These are phyloP conservation scores for Cercophora samala DNA, from an alignment of 495 filamentous ascomycete species.

Conservation along the genomic window DNA sequence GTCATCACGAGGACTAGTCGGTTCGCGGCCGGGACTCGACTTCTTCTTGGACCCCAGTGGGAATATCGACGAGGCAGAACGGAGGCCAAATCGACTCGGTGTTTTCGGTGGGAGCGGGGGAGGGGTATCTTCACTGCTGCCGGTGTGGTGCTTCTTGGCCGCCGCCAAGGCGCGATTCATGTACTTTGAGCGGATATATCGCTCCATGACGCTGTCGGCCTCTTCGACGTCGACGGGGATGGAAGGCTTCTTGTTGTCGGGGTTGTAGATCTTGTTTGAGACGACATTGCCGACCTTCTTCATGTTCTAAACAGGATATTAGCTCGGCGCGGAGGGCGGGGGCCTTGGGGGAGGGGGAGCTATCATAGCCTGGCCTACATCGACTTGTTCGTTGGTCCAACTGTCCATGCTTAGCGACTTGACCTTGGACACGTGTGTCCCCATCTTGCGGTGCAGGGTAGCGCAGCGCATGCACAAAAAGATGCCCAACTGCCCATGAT, in stretches of 20 bases:
- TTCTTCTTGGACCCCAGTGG: constrained; percentile 45
- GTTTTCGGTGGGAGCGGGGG: constrained; percentile 86
- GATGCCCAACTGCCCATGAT: constrained; percentile 67
- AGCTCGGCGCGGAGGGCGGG: constrained; percentile 15
- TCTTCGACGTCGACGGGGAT: constrained; percentile 88
- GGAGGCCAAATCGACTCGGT: constrained; percentile 70
- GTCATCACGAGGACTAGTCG: constrained; percentile 30
- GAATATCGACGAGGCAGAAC: constrained; percentile 70
- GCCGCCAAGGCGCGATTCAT: constrained; percentile 49
- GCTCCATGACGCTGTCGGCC: constrained; percentile 86
- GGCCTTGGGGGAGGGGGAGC: too few relatives aligned
- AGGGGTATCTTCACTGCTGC: constrained; percentile 54
- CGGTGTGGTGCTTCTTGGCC: constrained; percentile 41
- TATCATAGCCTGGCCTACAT: constrained; percentile 55
- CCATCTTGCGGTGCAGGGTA: constrained; percentile 90
- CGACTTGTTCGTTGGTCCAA: constrained; percentile 92
- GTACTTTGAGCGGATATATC: constrained; percentile 92
- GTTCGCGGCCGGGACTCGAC: constrained; percentile 19
- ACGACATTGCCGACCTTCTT: constrained; percentile 79
- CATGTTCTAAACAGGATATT: constrained; percentile 66
- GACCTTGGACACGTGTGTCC: constrained; percentile 96
- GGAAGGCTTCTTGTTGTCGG: constrained; percentile 71
- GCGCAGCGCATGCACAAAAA: constrained; percentile 99
- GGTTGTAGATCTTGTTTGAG: constrained; percentile 86
- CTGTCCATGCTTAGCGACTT: constrained; percentile 98